Percentiles rank a stretch among this genome's conserved stretches.
These are phyloP conservation scores for Buxus sempervirens DNA, from an alignment of 164 flowering plant genomes.

Conservation along the genomic window DNA sequence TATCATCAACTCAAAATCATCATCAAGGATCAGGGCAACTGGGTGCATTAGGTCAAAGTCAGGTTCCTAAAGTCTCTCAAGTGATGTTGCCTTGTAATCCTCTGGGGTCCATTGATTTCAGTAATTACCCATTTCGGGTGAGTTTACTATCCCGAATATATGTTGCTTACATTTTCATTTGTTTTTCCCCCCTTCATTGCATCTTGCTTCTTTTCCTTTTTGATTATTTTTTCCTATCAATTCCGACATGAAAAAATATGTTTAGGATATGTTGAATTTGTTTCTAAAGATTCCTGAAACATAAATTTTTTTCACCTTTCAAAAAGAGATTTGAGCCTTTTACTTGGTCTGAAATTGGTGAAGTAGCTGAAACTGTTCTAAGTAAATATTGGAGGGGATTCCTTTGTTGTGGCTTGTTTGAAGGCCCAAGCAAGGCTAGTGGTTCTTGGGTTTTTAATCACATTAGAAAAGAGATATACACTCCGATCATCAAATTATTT, in stretches of 20 bases:
- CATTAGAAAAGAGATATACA: too few species aligned
- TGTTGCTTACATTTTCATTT: neutral
- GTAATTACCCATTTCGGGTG: slow-evolving; percentile 81
- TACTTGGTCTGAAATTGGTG: too few species aligned
- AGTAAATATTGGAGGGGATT: too few species aligned
- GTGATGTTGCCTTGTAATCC: slow-evolving; percentile 86
- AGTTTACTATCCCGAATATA: slow-evolving; percentile 23
- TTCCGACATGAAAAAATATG: neutral
- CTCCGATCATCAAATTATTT: too few species aligned
- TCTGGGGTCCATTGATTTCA: slow-evolving; percentile 86
- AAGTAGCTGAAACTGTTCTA: too few species aligned
- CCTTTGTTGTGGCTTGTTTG: too few species aligned
- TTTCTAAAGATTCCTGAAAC: too few species aligned
- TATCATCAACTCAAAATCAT: slow-evolving; percentile 59
- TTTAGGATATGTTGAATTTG: neutral
- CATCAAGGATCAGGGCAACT: slow-evolving; percentile 55
- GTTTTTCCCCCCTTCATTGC: neutral
- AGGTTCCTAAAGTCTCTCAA: slow-evolving; percentile 71
- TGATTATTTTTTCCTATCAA: neutral
- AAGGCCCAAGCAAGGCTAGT: too few species aligned
- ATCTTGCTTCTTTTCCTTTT: neutral
- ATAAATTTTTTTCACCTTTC: too few species aligned
- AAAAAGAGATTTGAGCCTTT: too few species aligned
- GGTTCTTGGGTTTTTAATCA: too few species aligned
- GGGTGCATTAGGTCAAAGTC: slow-evolving; percentile 42